phyloP scores from a whole-genome alignment of 805 yeast genomes.

The Isabelozyma rhagii region DNA sequence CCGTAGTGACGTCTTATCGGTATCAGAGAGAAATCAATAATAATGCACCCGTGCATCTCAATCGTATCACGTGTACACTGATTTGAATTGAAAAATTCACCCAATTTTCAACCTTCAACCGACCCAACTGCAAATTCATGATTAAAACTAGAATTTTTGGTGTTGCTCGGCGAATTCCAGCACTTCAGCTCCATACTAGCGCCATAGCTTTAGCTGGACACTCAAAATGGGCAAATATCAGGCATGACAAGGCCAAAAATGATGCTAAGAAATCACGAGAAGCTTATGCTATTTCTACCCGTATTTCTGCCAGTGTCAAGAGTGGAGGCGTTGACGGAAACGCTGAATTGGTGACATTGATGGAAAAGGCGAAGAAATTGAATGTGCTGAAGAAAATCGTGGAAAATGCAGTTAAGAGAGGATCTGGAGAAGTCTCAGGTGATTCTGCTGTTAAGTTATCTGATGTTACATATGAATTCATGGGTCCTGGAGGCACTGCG shows the following conservation, averaged over 20 bases:
- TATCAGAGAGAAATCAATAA: no score
- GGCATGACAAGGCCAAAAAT: slow-evolving; percentile 90
- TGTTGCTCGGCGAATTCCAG: background rate
- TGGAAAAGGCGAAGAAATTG: slow-evolving; percentile 73
- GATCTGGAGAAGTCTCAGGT: slow-evolving; percentile 60
- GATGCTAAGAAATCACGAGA: slow-evolving; percentile 74
- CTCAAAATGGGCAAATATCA: slow-evolving; percentile 92
- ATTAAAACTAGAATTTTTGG: background rate
- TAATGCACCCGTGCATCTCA: background rate
- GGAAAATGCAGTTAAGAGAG: slow-evolving; percentile 85
- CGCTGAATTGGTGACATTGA: slow-evolving; percentile 62
- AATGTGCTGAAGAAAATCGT: slow-evolving; percentile 82
- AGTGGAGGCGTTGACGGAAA: slow-evolving; percentile 66
- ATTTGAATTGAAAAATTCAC: background rate
- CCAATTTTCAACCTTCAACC: no score
- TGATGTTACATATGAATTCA: slow-evolving; percentile 74
- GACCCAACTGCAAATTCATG: background rate
- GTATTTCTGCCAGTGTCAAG: slow-evolving; percentile 73
- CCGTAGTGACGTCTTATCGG: no score
- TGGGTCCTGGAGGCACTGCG: slow-evolving; percentile 92
- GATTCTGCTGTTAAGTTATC: slow-evolving; percentile 44
- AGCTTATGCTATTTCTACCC: slow-evolving; percentile 67
- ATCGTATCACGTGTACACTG: background rate
- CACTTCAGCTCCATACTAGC: slow-evolving; percentile 10
- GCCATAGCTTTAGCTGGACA: slow-evolving; percentile 62